phyloP scores from a whole-genome alignment of 225 moss, liverwort and hornwort genomes.

The Anthoceros angustus region DNA sequence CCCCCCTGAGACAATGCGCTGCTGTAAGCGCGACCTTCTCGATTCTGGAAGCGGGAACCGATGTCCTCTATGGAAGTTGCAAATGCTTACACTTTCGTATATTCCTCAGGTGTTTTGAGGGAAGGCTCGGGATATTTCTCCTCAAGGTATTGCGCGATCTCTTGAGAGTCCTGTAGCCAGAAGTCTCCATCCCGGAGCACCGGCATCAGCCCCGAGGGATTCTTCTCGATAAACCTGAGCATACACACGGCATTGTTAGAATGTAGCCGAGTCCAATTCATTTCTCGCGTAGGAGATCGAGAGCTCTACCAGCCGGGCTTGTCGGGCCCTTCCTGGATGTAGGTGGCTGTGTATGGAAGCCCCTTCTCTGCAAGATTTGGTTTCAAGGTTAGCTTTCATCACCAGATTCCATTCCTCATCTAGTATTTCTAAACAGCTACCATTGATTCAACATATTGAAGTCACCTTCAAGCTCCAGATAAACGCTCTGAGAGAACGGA shows the following conservation, averaged over 20 bases:
- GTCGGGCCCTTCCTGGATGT: slow-evolving; percentile 72
- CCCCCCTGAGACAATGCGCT: slow-evolving; percentile 24
- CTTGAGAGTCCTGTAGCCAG: slow-evolving; percentile 87
- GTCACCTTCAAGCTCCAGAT: slow-evolving; percentile 58
- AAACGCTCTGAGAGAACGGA: slow-evolving; percentile 77
- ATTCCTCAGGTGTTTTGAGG: slow-evolving; percentile 38
- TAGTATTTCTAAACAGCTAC: not conserved
- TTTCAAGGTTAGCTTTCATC: not conserved
- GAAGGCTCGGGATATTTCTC: slow-evolving; percentile 44
- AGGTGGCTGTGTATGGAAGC: slow-evolving; percentile 60
- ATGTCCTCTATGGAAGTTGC: not conserved
- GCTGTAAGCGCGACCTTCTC: not conserved
- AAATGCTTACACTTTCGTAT: slow-evolving; percentile 54
- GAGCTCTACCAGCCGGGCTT: slow-evolving; percentile 67
- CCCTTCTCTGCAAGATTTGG: slow-evolving; percentile 31
- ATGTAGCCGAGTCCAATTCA: not conserved
- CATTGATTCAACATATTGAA: not conserved
- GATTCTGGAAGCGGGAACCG: not conserved
- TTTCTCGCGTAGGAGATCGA: not conserved
- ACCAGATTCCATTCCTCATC: not conserved
- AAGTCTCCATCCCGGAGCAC: slow-evolving; percentile 58
- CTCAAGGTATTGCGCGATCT: slow-evolving; percentile 66
- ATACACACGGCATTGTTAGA: not conserved
- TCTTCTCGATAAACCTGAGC: slow-evolving; percentile 59
- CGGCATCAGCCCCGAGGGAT: slow-evolving; percentile 78